These are phyloP conservation scores for Gossypium ekmanianum DNA, from an alignment of 345 rosid genomes.

Conservation along the genomic window DNA sequence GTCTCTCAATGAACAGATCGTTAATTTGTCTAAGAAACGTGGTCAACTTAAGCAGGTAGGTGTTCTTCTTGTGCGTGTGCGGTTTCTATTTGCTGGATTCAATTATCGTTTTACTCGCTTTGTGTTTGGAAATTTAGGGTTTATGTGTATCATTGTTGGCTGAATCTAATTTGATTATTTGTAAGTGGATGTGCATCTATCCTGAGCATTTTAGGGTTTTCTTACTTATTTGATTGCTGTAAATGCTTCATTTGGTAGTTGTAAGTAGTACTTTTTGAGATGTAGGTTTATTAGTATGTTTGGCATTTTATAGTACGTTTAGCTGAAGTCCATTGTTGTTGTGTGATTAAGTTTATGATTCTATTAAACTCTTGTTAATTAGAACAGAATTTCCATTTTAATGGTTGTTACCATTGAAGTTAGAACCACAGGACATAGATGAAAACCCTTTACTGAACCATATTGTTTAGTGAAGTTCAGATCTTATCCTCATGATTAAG, in stretches of 20 bases:
- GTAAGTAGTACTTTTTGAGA: not conserved
- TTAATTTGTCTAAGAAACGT: slow-evolving; percentile 73
- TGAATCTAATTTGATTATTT: not conserved
- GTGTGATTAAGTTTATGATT: not conserved
- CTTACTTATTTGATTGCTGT: not conserved
- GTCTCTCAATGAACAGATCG: slow-evolving; percentile 69
- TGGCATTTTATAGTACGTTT: not conserved
- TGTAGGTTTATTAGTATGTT: not conserved
- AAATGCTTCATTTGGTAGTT: not conserved
- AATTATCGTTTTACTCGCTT: not conserved
- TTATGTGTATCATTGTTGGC: not conserved
- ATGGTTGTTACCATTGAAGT: not conserved
- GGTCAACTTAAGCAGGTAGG: slow-evolving; percentile 90
- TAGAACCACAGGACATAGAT: not conserved
- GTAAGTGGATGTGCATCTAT: not conserved
- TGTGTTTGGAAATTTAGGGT: not conserved
- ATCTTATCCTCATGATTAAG: not conserved
- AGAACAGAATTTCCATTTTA: not conserved
- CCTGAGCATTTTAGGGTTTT: not conserved
- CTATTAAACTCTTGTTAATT: not conserved
- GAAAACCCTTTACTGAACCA: not conserved
- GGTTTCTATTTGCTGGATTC: not conserved
- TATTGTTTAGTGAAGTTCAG: not conserved
- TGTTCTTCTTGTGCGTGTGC: not conserved
- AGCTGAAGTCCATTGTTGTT: not conserved